Base-by-base conservation (phyloP, 2,329 filamentous ascomycete genomes). In the Cercospora zeina region DNA sequence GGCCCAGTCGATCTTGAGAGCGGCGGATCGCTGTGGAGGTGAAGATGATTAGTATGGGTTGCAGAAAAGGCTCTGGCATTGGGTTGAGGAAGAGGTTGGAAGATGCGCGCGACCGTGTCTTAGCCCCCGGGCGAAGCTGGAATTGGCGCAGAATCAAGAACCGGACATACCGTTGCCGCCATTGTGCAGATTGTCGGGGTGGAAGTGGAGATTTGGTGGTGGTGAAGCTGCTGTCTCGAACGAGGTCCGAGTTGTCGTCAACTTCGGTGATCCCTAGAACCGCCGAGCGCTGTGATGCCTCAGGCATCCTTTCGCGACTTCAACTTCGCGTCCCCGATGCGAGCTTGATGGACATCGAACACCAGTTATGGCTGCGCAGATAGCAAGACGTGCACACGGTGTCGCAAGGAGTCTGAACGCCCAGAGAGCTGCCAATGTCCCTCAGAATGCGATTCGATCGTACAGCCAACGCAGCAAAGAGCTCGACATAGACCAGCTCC, bases 1-100 rank as follows among this genome's bases (percentile, higher is more conserved):
- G 82, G 87, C 87, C 95, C 95, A 99, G 88, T 99, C 95, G 85
- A 99, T 87, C 87, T 97, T 99, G 82, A 96, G 87, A 81, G 93
- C 93, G 85, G 93, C 93, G 87, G 91, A 96, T 86, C 92, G 90
- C 93, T 97, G 79, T 79, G 45, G 24, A 33, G 21, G 68, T 62
- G 70, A 9, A 2, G 10, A 30, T 31, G 47, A 61, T 70, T 69
- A 70, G 68, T 51, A 54, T 47, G 65, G 24, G 36, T 54, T 37
- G 64, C 51, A 56, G 54, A 37, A 56, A 36, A 31, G 34, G 60
- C 24, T 34, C 37, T 33, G 33, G 14, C 47, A 61, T 59, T 62
- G 55, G 37, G 36, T 51, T 31, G 49, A 16, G 45, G 39, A 33
- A 37, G 42, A 21, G 57, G 19, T 42, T 42, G 51, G 14, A 0